Base-by-base conservation (phyloP, 495 filamentous ascomycete species). In the Penicillium canariense region DNA sequence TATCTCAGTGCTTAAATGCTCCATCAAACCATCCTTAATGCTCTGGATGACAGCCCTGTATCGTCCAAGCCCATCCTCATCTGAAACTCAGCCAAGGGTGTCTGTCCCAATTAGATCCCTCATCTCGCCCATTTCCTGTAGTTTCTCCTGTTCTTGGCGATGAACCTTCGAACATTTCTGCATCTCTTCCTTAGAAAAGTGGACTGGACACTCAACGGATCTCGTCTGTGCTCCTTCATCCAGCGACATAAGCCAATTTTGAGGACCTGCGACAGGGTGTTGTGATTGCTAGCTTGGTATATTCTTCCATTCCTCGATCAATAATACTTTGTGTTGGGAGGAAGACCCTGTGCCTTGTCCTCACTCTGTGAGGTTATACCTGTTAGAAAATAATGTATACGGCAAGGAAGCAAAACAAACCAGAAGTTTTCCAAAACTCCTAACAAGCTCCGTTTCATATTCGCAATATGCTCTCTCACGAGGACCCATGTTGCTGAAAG, bases 21-120 rank as follows among this genome's bases (percentile, higher is more conserved):
- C 65, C 53, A 66, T 40, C 39, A 68, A 66, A 14, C 60, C 60
- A 8, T 36, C 54, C 28, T 66, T 66, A 15, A 70, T 63, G 7
- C 20, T 46, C 28, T 60, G 50, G 14, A 62, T 51, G n/a, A 68
- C 28, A 39, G 48, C 45, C 56, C 44, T 60, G 2, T 36, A 50
- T 34, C 51, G 46, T 40, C 66, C 34, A 32, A 68, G 52, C 25
- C 68, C 32, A 43, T 62, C 56, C 0, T 68, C 57, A 63, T 68
- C 45, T 15, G 54, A 56, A 45, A 68, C 65, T 58, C 60, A 68
- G 45, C 63, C 60, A 27, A 62, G 58, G 34, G 62, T 15, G 50
- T 70, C 60, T 48, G 36, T 68, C 2, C 62, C 42, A 12, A 28
- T 44, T n/a, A 44, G 42, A 15, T 40, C 22, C 39, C 31, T 28